phyloP scores from a whole-genome alignment of 768 basidiomycete genomes.

The Guyanaporus albipodus region DNA sequence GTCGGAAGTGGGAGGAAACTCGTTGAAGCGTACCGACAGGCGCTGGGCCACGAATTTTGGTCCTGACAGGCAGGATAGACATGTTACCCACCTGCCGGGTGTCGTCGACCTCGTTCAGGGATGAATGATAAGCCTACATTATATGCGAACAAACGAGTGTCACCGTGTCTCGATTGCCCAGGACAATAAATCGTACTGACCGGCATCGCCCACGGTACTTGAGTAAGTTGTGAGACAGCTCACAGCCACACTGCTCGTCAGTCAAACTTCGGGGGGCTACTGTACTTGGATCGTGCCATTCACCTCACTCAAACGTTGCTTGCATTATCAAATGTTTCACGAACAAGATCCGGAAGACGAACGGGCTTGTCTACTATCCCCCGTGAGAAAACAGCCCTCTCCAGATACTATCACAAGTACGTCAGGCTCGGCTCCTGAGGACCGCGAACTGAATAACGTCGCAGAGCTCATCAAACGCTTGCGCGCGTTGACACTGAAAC shows the following conservation, averaged over 20 bases:
- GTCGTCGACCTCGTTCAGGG: conserved; percentile 83
- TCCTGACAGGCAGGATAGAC: conserved; percentile 85
- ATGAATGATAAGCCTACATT: conserved; percentile 96
- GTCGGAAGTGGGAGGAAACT: conserved; percentile 8
- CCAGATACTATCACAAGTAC: conserved; percentile 76
- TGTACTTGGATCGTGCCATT: no score
- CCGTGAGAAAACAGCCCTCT: conserved; percentile 48
- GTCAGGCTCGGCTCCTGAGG: conserved; percentile 18
- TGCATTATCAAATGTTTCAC: conserved; percentile 23
- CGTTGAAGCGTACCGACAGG: conserved; percentile 53
- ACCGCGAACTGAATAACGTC: background rate
- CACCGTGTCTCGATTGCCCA: conserved; percentile 1
- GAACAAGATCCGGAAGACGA: conserved; percentile 33
- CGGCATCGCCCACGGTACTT: conserved; percentile 41
- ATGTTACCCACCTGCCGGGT: conserved; percentile 86
- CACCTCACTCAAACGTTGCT: no score
- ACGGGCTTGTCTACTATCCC: conserved; percentile 41
- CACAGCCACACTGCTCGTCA: conserved; percentile 20
- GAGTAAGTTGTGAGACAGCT: conserved; percentile 30
- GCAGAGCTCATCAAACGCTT: conserved; percentile 79
- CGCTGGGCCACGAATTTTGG: conserved; percentile 89
- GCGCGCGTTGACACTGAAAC: conserved; percentile 64
- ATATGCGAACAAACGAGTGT: background rate
- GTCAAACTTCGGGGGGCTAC: no score
- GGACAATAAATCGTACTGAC: conserved; percentile 40